Evolutionary conservation across 2,329 filamentous ascomycete genomes (phyloP).

Genomic region (Aspergillus sergii): DNA sequence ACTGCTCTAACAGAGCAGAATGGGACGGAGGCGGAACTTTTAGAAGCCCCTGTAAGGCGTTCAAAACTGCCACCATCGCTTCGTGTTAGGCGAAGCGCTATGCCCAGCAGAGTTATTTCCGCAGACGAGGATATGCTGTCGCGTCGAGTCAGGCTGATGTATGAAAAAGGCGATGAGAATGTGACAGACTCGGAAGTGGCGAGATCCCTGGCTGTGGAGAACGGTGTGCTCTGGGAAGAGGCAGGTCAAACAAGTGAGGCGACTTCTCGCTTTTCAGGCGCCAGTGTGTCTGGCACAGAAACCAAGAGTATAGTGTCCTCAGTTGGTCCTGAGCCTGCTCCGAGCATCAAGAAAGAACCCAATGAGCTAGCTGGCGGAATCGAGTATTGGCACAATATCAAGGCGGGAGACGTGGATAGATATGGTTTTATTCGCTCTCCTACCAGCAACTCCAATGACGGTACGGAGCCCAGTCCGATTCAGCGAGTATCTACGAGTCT

Average conservation of each 20-base stretch:
- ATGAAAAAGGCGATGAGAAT: constrained; percentile 62
- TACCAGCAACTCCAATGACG: constrained; percentile 29
- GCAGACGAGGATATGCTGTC: constrained; percentile 66
- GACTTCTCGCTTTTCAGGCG: constrained; percentile 29
- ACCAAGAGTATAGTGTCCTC: constrained; percentile 30
- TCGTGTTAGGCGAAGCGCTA: constrained; percentile 39
- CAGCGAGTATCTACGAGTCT: constrained; percentile 64
- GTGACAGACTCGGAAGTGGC: constrained; percentile 47
- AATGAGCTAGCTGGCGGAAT: constrained; percentile 64
- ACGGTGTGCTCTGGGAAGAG: constrained; percentile 47
- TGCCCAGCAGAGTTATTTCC: constrained; percentile 57
- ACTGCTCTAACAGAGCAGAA: constrained; percentile 18
- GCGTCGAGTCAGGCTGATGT: constrained; percentile 65
- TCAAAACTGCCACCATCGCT: constrained; percentile 39
- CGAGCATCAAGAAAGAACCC: constrained; percentile 52
- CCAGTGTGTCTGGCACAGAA: constrained; percentile 31
- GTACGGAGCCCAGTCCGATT: constrained; percentile 45
- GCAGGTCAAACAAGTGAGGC: constrained; percentile 30
- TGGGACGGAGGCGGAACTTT: constrained; percentile 20
- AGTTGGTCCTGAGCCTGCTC: constrained; percentile 31
- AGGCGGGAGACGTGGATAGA: constrained; percentile 62
- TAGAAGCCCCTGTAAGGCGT: constrained; percentile 29
- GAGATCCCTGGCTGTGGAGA: constrained; percentile 39
- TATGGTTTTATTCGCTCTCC: constrained; percentile 63
- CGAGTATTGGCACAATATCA: constrained; percentile 66